Conservation (phyloP, 2,329 filamentous ascomycete genomes). For the Blumeriella jaapii region DNA sequence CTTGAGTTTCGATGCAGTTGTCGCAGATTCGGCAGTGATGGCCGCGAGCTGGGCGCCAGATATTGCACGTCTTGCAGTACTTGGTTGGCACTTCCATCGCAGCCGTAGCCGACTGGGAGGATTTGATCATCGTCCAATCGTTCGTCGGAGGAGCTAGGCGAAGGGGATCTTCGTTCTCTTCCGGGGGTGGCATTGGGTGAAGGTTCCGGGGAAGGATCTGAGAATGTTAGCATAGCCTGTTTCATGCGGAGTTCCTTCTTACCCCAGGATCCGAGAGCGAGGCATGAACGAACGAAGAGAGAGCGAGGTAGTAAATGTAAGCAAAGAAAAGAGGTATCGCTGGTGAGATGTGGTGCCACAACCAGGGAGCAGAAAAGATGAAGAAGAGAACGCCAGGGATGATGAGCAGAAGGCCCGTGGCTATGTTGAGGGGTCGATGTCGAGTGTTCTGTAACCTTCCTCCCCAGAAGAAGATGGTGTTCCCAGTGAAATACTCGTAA, state of each 20-base stretch:
- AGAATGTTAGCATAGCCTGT: slow-evolving; percentile 10
- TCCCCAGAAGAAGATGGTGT: slow-evolving; percentile 78
- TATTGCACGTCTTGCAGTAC: slow-evolving; percentile 94
- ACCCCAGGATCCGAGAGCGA: slow-evolving; percentile 88
- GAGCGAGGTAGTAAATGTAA: slow-evolving; percentile 81
- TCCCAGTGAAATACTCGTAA: slow-evolving; percentile 87
- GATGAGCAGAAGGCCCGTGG: slow-evolving; percentile 70
- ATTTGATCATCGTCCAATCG: slow-evolving; percentile 87
- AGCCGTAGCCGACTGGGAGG: slow-evolving; percentile 58
- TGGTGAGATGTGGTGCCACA: slow-evolving; percentile 83
- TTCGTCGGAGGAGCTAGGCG: slow-evolving; percentile 74
- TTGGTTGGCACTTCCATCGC: slow-evolving; percentile 98
- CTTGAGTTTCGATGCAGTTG: slow-evolving; percentile 92
- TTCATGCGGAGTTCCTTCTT: slow-evolving; percentile 33
- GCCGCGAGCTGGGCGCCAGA: slow-evolving; percentile 90
- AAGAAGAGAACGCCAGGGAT: slow-evolving; percentile 77
- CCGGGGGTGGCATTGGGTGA: slow-evolving; percentile 70
- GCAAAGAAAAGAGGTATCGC: slow-evolving; percentile 82
- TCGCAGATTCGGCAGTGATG: slow-evolving; percentile 96
- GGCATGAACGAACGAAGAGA: slow-evolving; percentile 90
- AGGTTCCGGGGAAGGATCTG: slow-evolving; percentile 88
- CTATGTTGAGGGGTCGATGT: slow-evolving; percentile 79
- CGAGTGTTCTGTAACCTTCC: slow-evolving; percentile 82
- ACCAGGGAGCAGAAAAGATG: slow-evolving; percentile 61
- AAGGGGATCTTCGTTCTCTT: slow-evolving; percentile 69